A percentile compares a stretch with the other conserved stretches of the same genome.
Evolutionary conservation across 108 stramenopile species (phyloP).

Genomic region (Pseudonitzschia multistriata): DNA sequence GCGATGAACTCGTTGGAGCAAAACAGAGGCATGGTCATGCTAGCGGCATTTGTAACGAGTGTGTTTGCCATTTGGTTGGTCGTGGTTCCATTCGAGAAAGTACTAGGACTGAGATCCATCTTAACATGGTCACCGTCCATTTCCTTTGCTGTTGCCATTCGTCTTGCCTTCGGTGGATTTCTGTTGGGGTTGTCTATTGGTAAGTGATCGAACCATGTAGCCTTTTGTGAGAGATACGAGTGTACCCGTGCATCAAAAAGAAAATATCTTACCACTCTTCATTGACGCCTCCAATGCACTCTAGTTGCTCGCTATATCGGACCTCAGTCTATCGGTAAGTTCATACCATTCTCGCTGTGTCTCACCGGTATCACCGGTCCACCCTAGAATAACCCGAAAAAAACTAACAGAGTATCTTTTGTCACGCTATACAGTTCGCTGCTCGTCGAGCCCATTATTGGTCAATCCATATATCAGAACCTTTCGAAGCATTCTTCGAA

Average conservation of each 20-base stretch:
- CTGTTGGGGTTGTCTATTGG: slow-evolving; percentile 31
- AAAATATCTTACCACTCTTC: neutral
- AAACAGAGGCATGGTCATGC: neutral
- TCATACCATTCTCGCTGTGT: neutral
- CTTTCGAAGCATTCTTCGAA: slow-evolving; percentile 6
- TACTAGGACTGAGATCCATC: slow-evolving; percentile 1
- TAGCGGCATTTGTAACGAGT: slow-evolving; percentile 7
- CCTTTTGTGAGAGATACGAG: neutral
- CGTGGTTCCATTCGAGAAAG: slow-evolving; percentile 19
- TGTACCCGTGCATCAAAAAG: neutral
- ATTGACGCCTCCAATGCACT: neutral
- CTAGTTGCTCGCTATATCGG: slow-evolving; percentile 32
- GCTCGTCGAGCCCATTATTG: slow-evolving; percentile 37
- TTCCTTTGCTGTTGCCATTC: slow-evolving; percentile 9
- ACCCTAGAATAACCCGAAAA: neutral
- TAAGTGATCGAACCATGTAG: neutral
- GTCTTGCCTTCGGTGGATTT: slow-evolving; percentile 17
- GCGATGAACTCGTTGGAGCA: slow-evolving; percentile 26
- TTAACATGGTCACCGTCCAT: slow-evolving; percentile 29
- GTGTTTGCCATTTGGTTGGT: slow-evolving; percentile 7
- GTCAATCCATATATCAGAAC: slow-evolving; percentile 26
- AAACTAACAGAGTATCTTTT: neutral
- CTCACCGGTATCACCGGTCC: neutral
- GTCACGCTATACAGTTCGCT: slow-evolving; percentile 27
- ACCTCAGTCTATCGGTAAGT: slow-evolving; percentile 40